Evolutionary conservation across 495 filamentous ascomycete species (phyloP), one percentile per base, ranked within the genome.

Genomic region (Trypethelium eluteriae): DNA sequence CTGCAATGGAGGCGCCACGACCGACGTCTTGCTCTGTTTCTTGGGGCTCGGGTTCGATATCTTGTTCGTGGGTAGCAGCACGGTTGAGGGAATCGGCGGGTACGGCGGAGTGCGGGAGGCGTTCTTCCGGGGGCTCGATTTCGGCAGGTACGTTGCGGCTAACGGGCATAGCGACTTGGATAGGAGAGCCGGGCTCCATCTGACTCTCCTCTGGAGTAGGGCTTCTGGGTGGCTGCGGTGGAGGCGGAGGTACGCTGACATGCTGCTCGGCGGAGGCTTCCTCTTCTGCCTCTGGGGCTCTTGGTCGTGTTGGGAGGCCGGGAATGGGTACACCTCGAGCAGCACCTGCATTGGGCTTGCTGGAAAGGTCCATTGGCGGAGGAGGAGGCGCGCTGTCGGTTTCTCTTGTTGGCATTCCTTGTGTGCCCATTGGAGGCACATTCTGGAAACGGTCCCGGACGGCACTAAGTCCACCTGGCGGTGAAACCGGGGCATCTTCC

Each of bases 131-230:
- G 35, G 75, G 76, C 71, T 83, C 72, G 77, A 81, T 68, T 67
- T 86, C 80, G 62, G 85, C 80, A 2, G 83, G 78, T 46, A 82
- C 82, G 56, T 79, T 81, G 64, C 90, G 87, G 39, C 85, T 81
- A 67, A 98, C 89, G 1, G 94, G 95, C 79, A 95, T 88, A 25
- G 92, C 92, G 70, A 98, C 82, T 49, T 89, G 88, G 67, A 96
- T 87, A 11, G 95, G 94, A 2, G 92, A 93, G 65, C 77, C 68
- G 68, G 85, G 74, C 69, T 83, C 78, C 65, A 81, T 74, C 50
- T 79, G 74, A 71, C 69, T 67, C 34, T 71, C 67, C 38, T 75
- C 71, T 38, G 72, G 68, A 18, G 74, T 71, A 1, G 70, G 76
- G 66, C 67, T 69, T 71, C 85, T 86, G 38, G 84, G 81, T 38